These are phyloP conservation scores for Aspergillus pseudoterreus DNA, from an alignment of 2,329 filamentous ascomycete species.

Conservation along the genomic window DNA sequence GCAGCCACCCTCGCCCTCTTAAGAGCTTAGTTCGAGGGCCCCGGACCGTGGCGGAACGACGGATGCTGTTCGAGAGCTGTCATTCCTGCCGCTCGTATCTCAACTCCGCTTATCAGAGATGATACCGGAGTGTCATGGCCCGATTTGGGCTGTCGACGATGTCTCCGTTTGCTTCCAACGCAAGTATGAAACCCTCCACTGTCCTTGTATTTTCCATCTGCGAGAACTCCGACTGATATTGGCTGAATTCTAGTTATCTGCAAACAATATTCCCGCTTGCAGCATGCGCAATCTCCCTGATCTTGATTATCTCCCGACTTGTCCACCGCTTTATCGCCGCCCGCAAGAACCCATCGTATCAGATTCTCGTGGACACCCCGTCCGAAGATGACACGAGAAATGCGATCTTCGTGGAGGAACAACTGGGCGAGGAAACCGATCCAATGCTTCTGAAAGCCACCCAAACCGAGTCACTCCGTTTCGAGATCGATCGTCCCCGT, in stretches of 20 bases:
- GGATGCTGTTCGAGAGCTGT: conserved; percentile 9
- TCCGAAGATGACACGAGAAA: conserved; percentile 51
- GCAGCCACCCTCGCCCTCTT: conserved; percentile 1
- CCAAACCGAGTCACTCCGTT: conserved; percentile 45
- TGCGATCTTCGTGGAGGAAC: conserved; percentile 41
- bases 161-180: conserved; percentile 60
- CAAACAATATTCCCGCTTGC: conserved; percentile 75
- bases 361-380: conserved; percentile 33
- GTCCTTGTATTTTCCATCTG: neutral
- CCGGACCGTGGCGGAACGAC: conserved; percentile 1
- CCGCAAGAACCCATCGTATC: conserved; percentile 57
- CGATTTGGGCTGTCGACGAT: conserved; percentile 60
- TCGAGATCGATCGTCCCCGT: conserved; percentile 69
- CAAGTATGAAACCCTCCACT: conserved; percentile 38
- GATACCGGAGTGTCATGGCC: conserved; percentile 56
- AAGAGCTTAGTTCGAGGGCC: neutral
- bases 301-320: conserved; percentile 60
- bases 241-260: conserved; percentile 58
- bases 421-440: conserved; percentile 50
- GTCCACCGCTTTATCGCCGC: conserved; percentile 52
- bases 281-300: conserved; percentile 65
- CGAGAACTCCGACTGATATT: neutral
- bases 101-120: conserved; percentile 31
- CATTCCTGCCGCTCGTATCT: neutral
- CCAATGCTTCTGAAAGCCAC: conserved; percentile 55